A percentile compares a stretch with the other conserved stretches of the same genome.
These are phyloP conservation scores for Patellifolia procumbens DNA, from an alignment of 179 eudicot genomes.

Conservation along the genomic window DNA sequence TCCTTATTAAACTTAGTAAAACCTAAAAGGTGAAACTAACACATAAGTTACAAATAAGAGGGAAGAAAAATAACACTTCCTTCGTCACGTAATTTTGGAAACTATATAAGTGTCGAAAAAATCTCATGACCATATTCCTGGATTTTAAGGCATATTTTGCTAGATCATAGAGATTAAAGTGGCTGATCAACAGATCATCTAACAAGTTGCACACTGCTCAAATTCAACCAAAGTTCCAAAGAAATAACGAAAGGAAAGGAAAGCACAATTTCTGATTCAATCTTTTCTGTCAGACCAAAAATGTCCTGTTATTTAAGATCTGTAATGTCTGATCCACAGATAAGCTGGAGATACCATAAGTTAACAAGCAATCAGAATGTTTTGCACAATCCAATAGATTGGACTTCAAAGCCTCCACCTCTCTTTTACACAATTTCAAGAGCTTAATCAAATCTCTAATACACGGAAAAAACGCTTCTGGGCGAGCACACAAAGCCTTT, in stretches of 20 bases:
- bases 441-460: constrained; percentile 42
- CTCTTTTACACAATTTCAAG: constrained; percentile 34
- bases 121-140: background rate
- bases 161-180: background rate
- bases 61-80: too few species aligned
- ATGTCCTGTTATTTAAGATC: constrained; percentile 32
- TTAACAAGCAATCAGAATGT: constrained; percentile 27
- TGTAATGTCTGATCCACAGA: constrained; percentile 37
- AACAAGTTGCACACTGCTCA: background rate
- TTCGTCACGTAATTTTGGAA: background rate
- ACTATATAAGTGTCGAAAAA: background rate
- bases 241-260: background rate
- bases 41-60: too few species aligned
- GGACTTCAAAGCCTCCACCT: constrained; percentile 27
- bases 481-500: constrained; percentile 46
- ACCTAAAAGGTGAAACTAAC: too few species aligned
- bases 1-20: too few species aligned
- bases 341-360: constrained; percentile 30
- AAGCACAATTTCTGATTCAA: background rate
- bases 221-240: background rate
- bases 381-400: constrained; percentile 12
- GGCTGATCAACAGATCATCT: background rate
- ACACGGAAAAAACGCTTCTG: constrained; percentile 53
- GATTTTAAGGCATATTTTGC: background rate
- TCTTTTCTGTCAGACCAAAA: constrained; percentile 8